A percentile compares a stretch with the other conserved stretches of the same genome.
Evolutionary conservation across 2,329 filamentous ascomycete species (phyloP).

Genomic region (Arthrobotrys entomopaga): DNA sequence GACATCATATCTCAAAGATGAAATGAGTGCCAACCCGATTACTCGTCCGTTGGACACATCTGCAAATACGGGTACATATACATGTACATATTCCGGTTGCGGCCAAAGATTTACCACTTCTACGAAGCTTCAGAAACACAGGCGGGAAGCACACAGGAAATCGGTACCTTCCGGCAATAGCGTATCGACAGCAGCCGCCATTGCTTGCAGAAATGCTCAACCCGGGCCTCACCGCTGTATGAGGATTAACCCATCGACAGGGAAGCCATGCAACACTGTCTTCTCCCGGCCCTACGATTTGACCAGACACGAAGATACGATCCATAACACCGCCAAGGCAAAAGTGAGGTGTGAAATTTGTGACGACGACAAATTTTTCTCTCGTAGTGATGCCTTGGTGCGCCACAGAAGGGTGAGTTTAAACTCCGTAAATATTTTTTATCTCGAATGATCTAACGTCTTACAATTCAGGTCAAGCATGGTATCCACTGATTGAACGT

Average conservation of each 20-base stretch:
- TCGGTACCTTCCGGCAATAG: conserved; percentile 68
- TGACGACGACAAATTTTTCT: conserved; percentile 96
- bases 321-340: conserved; percentile 92
- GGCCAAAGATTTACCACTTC: conserved; percentile 88
- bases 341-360: conserved; percentile 94
- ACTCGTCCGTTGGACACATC: conserved; percentile 59
- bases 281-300: conserved; percentile 97
- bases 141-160: conserved; percentile 88
- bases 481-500: conserved; percentile 57
- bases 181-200: conserved; percentile 65
- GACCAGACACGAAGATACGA: conserved; percentile 95
- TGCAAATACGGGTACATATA: conserved; percentile 88
- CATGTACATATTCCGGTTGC: conserved; percentile 94
- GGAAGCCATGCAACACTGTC: conserved; percentile 91
- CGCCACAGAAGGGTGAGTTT: conserved; percentile 74
- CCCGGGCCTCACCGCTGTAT: conserved; percentile 93
- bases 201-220: conserved; percentile 79
- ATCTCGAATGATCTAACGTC: conserved; percentile 52
- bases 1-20: conserved; percentile 41
- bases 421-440: conserved; percentile 14
- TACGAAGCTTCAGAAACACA: conserved; percentile 89
- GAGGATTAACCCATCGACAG: conserved; percentile 91
- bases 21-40: conserved; percentile 28
- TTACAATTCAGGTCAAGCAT: conserved; percentile 58
- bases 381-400: conserved; percentile 91